Evolutionary conservation across 2,329 filamentous ascomycete genomes (phyloP), one percentile per base, ranked within the genome.

Genomic region (Orbilia quercus): DNA sequence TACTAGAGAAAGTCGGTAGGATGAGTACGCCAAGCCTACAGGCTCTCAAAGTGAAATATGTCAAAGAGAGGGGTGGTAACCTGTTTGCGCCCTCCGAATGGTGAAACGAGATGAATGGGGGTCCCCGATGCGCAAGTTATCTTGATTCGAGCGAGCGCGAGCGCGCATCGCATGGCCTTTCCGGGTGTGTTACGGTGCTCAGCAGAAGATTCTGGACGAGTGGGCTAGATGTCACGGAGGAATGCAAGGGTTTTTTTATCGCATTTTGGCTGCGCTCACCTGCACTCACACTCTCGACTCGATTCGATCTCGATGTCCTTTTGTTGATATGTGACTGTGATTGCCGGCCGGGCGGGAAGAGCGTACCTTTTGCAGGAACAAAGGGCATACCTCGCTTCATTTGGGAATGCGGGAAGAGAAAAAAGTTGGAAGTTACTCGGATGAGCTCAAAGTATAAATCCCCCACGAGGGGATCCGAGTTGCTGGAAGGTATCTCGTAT

Each of bases 141-240:
- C 28, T 31, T 31, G 9, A 9, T 9, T 31, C 28, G n/a, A n/a
- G n/a, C n/a, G n/a, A n/a, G n/a, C n/a, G n/a, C n/a, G n/a, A n/a
- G n/a, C n/a, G 36, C 4, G 9, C 50, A 31, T 55, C 53, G 34
- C 53, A 67, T 67, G 44, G 62, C 44, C 57, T 51, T 57, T 23
- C 53, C 44, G 63, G 57, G 53, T 53, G 53, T 51, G 34, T 48
- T 40, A 55, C 22, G 4, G 12, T 44, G n/a, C 14, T 58, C 23
- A 25, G 22, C n/a, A 48, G 54, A 45, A 25, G 18, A 18, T 20
- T 20, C 38, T 18, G n/a, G 22, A 45, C 11, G 50, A 18, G 9
- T 18, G 4, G 25, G 11, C 40, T 38, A 28, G 60, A 48, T 57
- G 60, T 57, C 55, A 65, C 60, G 14, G n/a, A 20, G 22, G 12